Evolutionary conservation across 352 stramenopile species (phyloP), one percentile per base, ranked within the genome.

Genomic region (Phytophthora macrochlamydospora): DNA sequence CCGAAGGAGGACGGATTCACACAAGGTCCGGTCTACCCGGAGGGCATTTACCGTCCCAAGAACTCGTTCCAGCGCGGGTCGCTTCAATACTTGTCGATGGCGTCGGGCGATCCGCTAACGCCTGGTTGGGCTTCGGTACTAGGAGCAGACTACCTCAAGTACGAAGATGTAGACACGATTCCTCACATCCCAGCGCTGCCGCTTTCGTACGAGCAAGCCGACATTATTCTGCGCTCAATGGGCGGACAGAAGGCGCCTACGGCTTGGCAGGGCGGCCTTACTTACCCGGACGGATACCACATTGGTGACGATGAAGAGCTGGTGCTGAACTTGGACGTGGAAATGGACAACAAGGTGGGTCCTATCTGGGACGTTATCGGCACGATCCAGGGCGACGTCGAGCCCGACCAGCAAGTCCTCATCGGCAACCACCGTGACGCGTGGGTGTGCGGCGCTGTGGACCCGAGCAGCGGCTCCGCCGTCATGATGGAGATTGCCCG

Each of bases 391-490:
- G 83, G 78, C 12, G 44, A 33, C 0, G 65, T 72, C 11, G 58
- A 73, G 31, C 65, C 82, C 6, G 79, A 89, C 50, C 53, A 56
- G 35, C 59, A 62, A 30, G 69, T 92, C n/a, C 53, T 93, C 13
- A 62, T 93, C 4, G 83, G 85, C 13, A 95, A 92, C 69, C 87
- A 95, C 61, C 76, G 87, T 46, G 85, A 95, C 63, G 87, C 85
- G 6, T 95, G 87, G 87, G 79, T 93, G 7, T 92, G 85, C 57
- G 87, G 85, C 13, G 87, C 83, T 7, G 74, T 79, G 2, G 86
- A 94, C 67, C 87, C 85, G 5, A 88, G 85, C 58, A 85, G 67
- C 24, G 85, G 85, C 7, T 91, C 85, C 3, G 69, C 81, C 4
- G 51, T 73, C 18, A 63, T 93, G 55, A 51, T 93, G 14, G 87